A percentile compares a stretch with the other conserved stretches of the same genome.
Evolutionary conservation across 257 asterid species (phyloP).

Genomic region (Lavandula angustifolia): DNA sequence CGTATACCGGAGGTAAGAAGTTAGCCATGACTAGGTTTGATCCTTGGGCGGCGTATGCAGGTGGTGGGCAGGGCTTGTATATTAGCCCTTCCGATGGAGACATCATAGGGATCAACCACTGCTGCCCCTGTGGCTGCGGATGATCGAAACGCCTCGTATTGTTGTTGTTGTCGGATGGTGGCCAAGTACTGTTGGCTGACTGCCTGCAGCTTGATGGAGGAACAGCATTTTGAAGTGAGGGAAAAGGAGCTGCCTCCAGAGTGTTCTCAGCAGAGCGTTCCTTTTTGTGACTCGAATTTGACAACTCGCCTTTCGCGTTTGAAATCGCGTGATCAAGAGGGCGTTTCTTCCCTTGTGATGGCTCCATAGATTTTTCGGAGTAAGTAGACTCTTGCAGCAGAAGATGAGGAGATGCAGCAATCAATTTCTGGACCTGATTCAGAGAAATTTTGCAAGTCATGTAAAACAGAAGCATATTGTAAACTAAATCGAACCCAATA

Average conservation of each 20-base stretch:
- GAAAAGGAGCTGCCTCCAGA: slow-evolving; percentile 42
- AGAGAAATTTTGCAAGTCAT: not conserved
- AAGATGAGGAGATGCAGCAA: slow-evolving; percentile 67
- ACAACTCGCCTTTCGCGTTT: slow-evolving; percentile 36
- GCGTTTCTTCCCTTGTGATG: slow-evolving; percentile 45
- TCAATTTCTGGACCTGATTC: slow-evolving; percentile 74
- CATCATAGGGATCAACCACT: slow-evolving; percentile 88
- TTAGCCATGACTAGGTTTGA: slow-evolving; percentile 44
- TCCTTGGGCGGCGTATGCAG: slow-evolving; percentile 44
- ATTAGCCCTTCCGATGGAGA: slow-evolving; percentile 91
- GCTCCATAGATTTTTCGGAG: slow-evolving; percentile 46
- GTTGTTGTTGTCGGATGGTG: slow-evolving; percentile 20
- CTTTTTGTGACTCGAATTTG: slow-evolving; percentile 43
- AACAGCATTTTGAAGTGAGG: slow-evolving; percentile 45
- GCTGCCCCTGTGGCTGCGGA: slow-evolving; percentile 60
- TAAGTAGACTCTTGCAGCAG: slow-evolving; percentile 50
- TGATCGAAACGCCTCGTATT: slow-evolving; percentile 46
- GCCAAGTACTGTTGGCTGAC: slow-evolving; percentile 31
- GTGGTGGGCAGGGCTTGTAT: slow-evolving; percentile 78
- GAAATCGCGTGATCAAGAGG: slow-evolving; percentile 43
- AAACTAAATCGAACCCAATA: not conserved
- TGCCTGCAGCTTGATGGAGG: slow-evolving; percentile 37
- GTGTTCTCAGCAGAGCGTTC: slow-evolving; percentile 72
- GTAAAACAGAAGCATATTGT: slow-evolving; percentile 1
- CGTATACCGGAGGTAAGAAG: slow-evolving; percentile 47